Percentiles rank a stretch among this genome's conserved stretches.
Evolutionary conservation across 176 grass and related monocot genomes (phyloP).

Genomic region (Bonia amplexicaulis): DNA sequence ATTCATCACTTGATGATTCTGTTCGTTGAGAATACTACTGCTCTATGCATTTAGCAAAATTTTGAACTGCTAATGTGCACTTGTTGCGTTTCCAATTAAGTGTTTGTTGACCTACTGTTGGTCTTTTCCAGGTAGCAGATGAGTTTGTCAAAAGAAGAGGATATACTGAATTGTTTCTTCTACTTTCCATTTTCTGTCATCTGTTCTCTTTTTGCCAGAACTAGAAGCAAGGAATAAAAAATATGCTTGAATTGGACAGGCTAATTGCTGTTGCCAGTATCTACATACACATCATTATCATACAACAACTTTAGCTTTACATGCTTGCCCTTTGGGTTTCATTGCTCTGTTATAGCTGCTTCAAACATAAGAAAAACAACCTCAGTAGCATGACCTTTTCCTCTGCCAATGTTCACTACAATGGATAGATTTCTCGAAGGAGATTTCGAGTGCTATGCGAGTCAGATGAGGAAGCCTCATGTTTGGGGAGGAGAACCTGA

Average conservation of each 20-base stretch:
- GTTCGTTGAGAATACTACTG: neutral
- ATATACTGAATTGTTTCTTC: constrained; percentile 82
- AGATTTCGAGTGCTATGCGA: constrained; percentile 87
- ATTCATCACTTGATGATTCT: neutral
- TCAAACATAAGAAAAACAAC: neutral
- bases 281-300: neutral
- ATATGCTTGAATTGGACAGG: neutral
- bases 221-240: neutral
- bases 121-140: constrained; percentile 64
- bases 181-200: neutral
- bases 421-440: constrained; percentile 77
- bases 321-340: neutral
- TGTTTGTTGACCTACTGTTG: neutral
- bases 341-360: neutral
- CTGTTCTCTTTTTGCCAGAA: neutral
- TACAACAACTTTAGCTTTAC: neutral
- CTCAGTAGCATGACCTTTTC: neutral
- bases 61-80: neutral
- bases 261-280: neutral
- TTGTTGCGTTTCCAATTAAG: neutral
- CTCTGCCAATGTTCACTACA: neutral
- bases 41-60: neutral
- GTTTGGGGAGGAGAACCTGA: constrained; percentile 95
- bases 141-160: constrained; percentile 83
- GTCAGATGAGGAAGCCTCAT: constrained; percentile 78